Conservation (phyloP, 2,329 filamentous ascomycete species). For the Pleomassaria siparia region DNA sequence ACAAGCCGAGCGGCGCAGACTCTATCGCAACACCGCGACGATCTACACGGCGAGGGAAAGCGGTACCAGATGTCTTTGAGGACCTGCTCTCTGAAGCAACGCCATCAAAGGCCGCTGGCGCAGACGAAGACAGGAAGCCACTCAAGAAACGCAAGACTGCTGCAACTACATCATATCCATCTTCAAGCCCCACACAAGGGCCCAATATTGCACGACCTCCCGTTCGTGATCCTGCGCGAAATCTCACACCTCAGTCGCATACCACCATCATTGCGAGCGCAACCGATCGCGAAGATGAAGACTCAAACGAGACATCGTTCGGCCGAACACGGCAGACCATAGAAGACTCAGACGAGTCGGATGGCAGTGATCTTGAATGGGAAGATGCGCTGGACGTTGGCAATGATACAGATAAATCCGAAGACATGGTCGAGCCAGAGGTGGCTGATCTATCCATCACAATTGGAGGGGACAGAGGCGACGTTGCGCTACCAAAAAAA, state of each 20-base stretch:
- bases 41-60: constrained; percentile 24
- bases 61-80: constrained; percentile 47
- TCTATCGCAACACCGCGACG: constrained; percentile 17
- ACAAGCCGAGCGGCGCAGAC: constrained; percentile 16
- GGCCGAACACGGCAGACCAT: constrained; percentile 43
- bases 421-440: constrained; percentile 30
- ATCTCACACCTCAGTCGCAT: neutral
- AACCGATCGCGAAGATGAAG: neutral
- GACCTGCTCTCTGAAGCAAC: constrained; percentile 50
- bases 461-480: constrained; percentile 36
- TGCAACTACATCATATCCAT: constrained; percentile 2
- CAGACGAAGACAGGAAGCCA: constrained; percentile 37
- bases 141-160: constrained; percentile 42
- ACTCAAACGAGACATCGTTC: constrained; percentile 14
- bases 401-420: constrained; percentile 28
- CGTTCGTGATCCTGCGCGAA: constrained; percentile 6
- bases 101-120: constrained; percentile 29
- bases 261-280: neutral
- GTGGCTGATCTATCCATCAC: constrained; percentile 46
- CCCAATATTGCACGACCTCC: neutral
- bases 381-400: constrained; percentile 52
- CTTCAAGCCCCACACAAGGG: constrained; percentile 1
- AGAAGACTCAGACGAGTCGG: constrained; percentile 55
- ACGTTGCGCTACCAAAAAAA: constrained; percentile 24
- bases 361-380: constrained; percentile 62